A percentile compares a stretch with the other conserved stretches of the same genome.
Evolutionary conservation across 2,329 filamentous ascomycete genomes (phyloP).

Genomic region (Berkeleyomyces basicola): DNA sequence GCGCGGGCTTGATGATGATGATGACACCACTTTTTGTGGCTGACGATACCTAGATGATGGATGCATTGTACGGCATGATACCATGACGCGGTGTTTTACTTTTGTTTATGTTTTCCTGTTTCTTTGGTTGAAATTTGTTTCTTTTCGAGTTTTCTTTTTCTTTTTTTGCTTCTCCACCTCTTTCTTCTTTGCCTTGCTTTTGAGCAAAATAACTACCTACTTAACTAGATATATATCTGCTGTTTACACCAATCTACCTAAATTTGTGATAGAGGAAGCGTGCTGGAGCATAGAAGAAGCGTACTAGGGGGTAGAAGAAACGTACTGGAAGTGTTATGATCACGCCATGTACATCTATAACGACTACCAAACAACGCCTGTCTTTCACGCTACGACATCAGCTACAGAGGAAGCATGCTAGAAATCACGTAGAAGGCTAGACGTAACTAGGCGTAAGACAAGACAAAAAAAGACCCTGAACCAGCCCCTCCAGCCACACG

Average conservation of each 20-base stretch:
- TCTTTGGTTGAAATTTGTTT: not conserved
- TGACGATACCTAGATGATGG: not conserved
- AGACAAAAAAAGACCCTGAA: too few species aligned
- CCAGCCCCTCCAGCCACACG: too few species aligned
- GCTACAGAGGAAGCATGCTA: too few species aligned
- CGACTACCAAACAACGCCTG: too few species aligned
- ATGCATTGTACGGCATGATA: slow-evolving; percentile 3
- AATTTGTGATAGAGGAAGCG: too few species aligned
- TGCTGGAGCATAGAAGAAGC: too few species aligned
- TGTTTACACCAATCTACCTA: not conserved
- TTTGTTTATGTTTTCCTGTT: not conserved
- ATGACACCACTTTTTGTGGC: not conserved
- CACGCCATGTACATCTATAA: too few species aligned
- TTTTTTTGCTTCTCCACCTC: not conserved
- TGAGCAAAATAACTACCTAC: not conserved
- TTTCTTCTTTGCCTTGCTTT: not conserved
- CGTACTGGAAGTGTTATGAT: too few species aligned
- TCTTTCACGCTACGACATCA: too few species aligned
- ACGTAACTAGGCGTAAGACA: too few species aligned
- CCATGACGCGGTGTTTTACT: slow-evolving; percentile 1
- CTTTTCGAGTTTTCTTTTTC: not conserved
- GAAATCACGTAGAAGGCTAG: too few species aligned
- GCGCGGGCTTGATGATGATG: not conserved
- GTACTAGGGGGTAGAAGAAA: too few species aligned
- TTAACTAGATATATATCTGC: not conserved